These are phyloP conservation scores for Yamadazyma tumulicola DNA, from an alignment of 805 yeast genomes.

Conservation along the genomic window DNA sequence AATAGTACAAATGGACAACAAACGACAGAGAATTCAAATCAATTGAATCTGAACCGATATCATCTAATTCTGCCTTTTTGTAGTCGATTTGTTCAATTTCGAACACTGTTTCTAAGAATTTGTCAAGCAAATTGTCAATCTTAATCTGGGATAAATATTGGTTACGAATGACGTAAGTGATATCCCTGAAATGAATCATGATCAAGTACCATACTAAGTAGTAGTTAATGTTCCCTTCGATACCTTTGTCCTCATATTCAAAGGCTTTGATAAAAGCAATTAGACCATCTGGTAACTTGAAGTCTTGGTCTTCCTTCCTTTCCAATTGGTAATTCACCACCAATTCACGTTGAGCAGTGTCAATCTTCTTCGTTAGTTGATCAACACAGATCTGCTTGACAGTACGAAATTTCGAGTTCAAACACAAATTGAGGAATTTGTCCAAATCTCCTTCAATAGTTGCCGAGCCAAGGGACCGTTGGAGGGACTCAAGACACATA, in stretches of 20 bases:
- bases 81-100: slow-evolving; percentile 18
- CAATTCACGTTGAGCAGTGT: slow-evolving; percentile 50
- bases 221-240: slow-evolving; percentile 22
- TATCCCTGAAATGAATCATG: slow-evolving; percentile 57
- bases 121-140: slow-evolving; percentile 38
- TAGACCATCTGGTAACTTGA: slow-evolving; percentile 40
- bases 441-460: slow-evolving; percentile 12
- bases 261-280: slow-evolving; percentile 27
- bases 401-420: slow-evolving; percentile 13
- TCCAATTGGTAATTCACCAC: slow-evolving; percentile 60
- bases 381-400: slow-evolving; percentile 44
- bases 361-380: slow-evolving; percentile 39
- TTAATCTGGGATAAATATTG: slow-evolving; percentile 58
- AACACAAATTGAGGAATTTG: slow-evolving; percentile 32
- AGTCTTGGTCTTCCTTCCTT: slow-evolving; percentile 27
- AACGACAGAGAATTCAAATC: slow-evolving; percentile 13
- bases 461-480: slow-evolving; percentile 20
- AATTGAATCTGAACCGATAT: background rate
- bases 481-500: slow-evolving; percentile 34
- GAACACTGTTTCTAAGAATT: slow-evolving; percentile 52
- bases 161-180: slow-evolving; percentile 61
- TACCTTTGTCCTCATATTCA: slow-evolving; percentile 23
- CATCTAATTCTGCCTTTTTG: background rate
- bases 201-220: slow-evolving; percentile 70
- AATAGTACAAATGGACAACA: slow-evolving; percentile 50